Evolutionary conservation across 805 yeast genomes (phyloP).

Genomic region (Saccharomyces kudriavzevii): DNA sequence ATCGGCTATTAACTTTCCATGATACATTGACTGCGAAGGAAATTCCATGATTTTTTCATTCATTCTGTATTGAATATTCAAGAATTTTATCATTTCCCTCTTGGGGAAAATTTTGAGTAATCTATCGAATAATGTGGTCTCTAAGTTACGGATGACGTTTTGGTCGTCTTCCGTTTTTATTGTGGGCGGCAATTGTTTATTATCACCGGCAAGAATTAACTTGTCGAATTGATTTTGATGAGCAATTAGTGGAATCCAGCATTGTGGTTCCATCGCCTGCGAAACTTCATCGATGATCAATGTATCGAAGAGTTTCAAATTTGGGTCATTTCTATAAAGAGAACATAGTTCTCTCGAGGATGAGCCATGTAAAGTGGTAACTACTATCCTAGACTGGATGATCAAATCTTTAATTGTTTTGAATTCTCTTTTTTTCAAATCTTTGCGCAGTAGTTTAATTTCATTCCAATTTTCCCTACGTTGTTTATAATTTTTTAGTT

Average conservation of each 20-base stretch:
- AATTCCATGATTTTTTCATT: conserved; percentile 68
- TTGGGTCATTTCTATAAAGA: conserved; percentile 33
- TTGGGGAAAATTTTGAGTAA: conserved; percentile 44
- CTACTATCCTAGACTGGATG: conserved; percentile 55
- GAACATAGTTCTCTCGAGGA: conserved; percentile 63
- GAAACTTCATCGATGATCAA: conserved; percentile 92
- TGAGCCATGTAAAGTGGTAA: conserved; percentile 83
- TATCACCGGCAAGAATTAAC: conserved; percentile 85
- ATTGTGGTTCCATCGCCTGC: conserved; percentile 88
- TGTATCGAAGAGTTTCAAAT: conserved; percentile 52
- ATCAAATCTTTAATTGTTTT: conserved; percentile 55
- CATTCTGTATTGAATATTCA: conserved; percentile 85
- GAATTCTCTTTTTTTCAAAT: conserved; percentile 56
- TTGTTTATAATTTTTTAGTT: conserved; percentile 55
- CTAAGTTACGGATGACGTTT: conserved; percentile 40
- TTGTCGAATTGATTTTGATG: conserved; percentile 47
- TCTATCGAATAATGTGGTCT: conserved; percentile 74
- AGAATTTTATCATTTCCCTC: conserved; percentile 41
- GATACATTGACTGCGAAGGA: conserved; percentile 61
- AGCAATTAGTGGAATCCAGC: conserved; percentile 84
- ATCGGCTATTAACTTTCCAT: conserved; percentile 54
- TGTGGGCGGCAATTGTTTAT: conserved; percentile 87
- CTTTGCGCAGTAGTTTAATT: conserved; percentile 61
- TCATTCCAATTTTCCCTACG: conserved; percentile 60
- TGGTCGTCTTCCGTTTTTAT: conserved; percentile 48